Evolutionary conservation across 139 green algal species (phyloP).

Genomic region (Medakamo hakoo): DNA sequence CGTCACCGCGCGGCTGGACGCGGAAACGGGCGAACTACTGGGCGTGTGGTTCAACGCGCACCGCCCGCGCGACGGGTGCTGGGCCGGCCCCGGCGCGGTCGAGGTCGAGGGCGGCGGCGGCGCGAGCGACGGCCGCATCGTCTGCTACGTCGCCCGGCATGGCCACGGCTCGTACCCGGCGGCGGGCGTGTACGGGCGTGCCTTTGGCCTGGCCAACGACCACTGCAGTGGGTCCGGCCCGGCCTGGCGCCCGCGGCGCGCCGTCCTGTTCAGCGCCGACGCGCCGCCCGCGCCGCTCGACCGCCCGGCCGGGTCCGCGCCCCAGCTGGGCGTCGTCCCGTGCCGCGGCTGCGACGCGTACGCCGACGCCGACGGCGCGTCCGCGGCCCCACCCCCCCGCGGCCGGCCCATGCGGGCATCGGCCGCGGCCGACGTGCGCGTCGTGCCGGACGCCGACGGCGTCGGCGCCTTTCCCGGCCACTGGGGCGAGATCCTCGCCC

Average conservation of each 20-base stretch:
- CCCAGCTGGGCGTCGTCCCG: neutral
- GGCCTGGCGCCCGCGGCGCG: slow-evolving; percentile 4
- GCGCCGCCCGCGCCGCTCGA: too few species aligned
- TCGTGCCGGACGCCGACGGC: neutral
- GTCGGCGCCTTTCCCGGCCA: neutral
- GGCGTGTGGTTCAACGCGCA: slow-evolving; percentile 37
- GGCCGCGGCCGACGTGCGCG: neutral
- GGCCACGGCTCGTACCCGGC: slow-evolving; percentile 31
- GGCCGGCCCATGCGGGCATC: too few species aligned
- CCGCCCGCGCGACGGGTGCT: slow-evolving; percentile 25
- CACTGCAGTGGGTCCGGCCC: neutral
- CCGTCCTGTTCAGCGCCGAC: slow-evolving; percentile 7
- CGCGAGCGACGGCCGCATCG: slow-evolving; percentile 3
- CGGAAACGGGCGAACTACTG: slow-evolving; percentile 10
- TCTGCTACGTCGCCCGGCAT: slow-evolving; percentile 20
- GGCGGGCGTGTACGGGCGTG: slow-evolving; percentile 5
- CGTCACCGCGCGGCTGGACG: slow-evolving; percentile 22
- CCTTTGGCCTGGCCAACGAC: slow-evolving; percentile 16
- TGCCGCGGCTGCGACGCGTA: neutral
- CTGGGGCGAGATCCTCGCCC: neutral
- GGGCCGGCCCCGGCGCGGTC: slow-evolving; percentile 13
- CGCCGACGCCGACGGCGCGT: neutral
- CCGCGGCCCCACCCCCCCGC: too few species aligned
- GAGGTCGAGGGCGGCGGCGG: neutral
- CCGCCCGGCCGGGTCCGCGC: too few species aligned